Evolutionary conservation across 192 early-diverging fungal genomes (phyloP).

Genomic region (Umbelopsis isabellina): DNA sequence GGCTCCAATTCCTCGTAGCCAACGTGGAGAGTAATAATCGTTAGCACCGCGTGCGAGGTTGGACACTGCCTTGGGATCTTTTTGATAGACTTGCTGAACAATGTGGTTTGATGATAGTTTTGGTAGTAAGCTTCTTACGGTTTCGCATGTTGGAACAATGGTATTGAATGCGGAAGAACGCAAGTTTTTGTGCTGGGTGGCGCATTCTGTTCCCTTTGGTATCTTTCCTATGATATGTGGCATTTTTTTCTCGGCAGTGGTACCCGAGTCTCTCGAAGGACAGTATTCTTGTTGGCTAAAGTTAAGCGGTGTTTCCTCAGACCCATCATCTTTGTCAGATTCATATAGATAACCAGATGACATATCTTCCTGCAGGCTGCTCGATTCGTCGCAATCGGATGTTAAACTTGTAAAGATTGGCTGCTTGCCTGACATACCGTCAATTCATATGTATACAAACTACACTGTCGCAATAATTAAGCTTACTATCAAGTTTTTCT

Average conservation of each 20-base stretch:
- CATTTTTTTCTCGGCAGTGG: background rate
- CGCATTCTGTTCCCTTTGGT: background rate
- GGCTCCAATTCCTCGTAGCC: conserved; percentile 3
- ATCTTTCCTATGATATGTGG: background rate
- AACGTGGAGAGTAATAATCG: conserved; percentile 12
- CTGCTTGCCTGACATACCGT: background rate
- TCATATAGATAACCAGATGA: too few species aligned
- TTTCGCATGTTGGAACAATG: conserved; percentile 10
- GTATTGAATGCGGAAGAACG: background rate
- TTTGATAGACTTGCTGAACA: background rate
- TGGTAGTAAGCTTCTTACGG: background rate
- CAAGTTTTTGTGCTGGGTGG: background rate
- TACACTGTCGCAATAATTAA: background rate
- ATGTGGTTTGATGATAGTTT: background rate
- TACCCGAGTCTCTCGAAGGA: too few species aligned
- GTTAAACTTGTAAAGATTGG: too few species aligned
- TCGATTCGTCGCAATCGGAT: too few species aligned
- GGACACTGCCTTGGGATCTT: background rate
- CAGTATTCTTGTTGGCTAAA: too few species aligned
- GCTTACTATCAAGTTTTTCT: background rate
- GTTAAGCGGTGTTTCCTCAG: too few species aligned
- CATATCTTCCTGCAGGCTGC: too few species aligned
- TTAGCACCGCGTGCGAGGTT: background rate
- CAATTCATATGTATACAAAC: background rate
- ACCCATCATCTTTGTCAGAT: too few species aligned